Evolutionary conservation across 2,329 filamentous ascomycete genomes (phyloP).

Genomic region (Penicillium janthinellum): DNA sequence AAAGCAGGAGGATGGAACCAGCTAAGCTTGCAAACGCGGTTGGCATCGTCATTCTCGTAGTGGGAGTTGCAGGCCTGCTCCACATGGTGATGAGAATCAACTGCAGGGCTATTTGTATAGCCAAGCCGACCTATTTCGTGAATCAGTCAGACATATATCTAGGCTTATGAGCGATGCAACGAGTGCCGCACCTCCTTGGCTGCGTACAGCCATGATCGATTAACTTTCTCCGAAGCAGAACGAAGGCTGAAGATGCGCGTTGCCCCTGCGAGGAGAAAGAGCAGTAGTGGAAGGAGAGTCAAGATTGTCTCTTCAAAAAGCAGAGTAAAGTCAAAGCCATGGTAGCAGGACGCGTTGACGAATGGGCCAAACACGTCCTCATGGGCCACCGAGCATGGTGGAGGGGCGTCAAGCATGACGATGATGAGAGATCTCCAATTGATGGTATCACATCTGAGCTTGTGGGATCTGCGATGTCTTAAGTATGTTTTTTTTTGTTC

Average conservation of each 20-base stretch:
- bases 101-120: slow-evolving; percentile 18
- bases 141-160: not conserved
- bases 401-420: slow-evolving; percentile 10
- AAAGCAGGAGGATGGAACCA: slow-evolving; percentile 9
- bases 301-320: slow-evolving; percentile 36
- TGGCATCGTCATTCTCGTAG: slow-evolving; percentile 17
- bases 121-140: slow-evolving; percentile 7
- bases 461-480: not conserved
- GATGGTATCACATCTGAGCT: not conserved
- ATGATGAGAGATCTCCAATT: not conserved
- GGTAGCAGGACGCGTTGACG: slow-evolving; percentile 24
- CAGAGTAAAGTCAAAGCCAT: slow-evolving; percentile 37
- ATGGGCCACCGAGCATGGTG: slow-evolving; percentile 17
- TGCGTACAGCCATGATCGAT: slow-evolving; percentile 24
- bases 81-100: slow-evolving; percentile 15
- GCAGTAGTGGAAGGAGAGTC: slow-evolving; percentile 12
- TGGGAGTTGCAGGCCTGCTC: slow-evolving; percentile 12
- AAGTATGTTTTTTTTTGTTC: not conserved
- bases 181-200: slow-evolving; percentile 15
- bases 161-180: not conserved
- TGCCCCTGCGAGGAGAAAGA: slow-evolving; percentile 1
- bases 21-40: slow-evolving; percentile 10
- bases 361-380: slow-evolving; percentile 33
- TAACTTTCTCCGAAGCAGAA: slow-evolving; percentile 16
- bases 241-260: slow-evolving; percentile 13